These are phyloP conservation scores for Paraphoma chrysanthemicola DNA, from an alignment of 2,329 filamentous ascomycete species.

Conservation along the genomic window DNA sequence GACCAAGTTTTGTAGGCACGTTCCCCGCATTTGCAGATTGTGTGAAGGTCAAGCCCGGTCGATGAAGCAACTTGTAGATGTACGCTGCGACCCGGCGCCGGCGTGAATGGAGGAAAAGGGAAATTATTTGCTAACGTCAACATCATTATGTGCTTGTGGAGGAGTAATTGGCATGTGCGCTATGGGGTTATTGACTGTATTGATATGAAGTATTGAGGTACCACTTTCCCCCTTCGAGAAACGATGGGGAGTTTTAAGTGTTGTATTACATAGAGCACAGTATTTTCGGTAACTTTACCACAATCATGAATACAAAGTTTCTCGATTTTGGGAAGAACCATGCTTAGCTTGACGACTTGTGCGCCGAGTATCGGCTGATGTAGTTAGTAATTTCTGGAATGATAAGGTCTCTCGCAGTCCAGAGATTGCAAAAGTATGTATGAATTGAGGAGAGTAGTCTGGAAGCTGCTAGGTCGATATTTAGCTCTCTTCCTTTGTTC, in stretches of 20 bases:
- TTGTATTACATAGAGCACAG: no score
- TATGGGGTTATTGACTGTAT: slow-evolving; percentile 7
- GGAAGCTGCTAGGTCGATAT: no score
- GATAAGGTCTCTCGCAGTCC: no score
- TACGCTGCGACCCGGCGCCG: slow-evolving; percentile 1
- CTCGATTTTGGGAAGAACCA: no score
- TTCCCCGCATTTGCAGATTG: slow-evolving; percentile 63
- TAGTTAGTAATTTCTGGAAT: no score
- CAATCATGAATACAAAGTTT: no score
- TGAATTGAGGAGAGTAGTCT: no score
- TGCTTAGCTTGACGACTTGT: no score
- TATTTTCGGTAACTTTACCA: no score
- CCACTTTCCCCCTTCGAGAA: neutral
- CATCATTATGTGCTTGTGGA: slow-evolving; percentile 3
- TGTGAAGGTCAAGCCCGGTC: slow-evolving; percentile 42
- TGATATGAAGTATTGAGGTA: slow-evolving; percentile 8
- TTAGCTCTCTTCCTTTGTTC: no score
- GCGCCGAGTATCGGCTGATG: no score
- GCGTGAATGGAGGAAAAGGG: slow-evolving; percentile 1
- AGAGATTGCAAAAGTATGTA: no score
- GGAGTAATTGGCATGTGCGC: slow-evolving; percentile 2
- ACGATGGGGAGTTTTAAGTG: neutral
- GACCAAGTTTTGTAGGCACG: slow-evolving; percentile 68
- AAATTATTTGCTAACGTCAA: slow-evolving; percentile 5
- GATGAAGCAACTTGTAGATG: slow-evolving; percentile 24